These are phyloP conservation scores for Cytidiella melzeri DNA, from an alignment of 768 basidiomycete species.

Conservation along the genomic window DNA sequence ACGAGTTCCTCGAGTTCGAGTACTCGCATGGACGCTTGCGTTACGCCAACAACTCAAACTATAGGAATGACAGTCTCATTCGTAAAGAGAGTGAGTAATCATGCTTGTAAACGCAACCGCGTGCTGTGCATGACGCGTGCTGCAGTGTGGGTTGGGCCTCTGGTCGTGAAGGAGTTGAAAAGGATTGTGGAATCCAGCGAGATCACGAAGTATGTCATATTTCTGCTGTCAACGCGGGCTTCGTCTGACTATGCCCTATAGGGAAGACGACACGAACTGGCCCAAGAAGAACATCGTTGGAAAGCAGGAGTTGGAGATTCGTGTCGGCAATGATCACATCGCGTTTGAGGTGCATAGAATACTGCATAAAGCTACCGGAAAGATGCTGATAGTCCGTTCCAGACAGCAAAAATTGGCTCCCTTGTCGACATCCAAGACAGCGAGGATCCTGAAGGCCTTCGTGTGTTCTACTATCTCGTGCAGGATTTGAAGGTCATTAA, in stretches of 20 bases:
- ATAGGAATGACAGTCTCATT: constrained; percentile 94
- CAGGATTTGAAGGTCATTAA: constrained; percentile 86
- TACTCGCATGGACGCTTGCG: constrained; percentile 94
- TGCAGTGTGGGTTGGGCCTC: constrained; percentile 89
- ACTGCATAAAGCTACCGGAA: too few relatives aligned
- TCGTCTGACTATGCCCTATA: constrained; percentile 26
- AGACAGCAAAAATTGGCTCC: constrained; percentile 99
- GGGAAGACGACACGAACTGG: constrained; percentile 98
- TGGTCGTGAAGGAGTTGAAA: constrained; percentile 92
- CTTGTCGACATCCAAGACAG: constrained; percentile 95
- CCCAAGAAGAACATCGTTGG: constrained; percentile 99
- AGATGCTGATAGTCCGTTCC: constrained; percentile 4
- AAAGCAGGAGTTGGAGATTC: constrained; percentile 95
- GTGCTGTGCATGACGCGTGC: not conserved
- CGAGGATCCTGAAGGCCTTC: constrained; percentile 93
- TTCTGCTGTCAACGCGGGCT: not conserved
- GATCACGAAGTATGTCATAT: constrained; percentile 73
- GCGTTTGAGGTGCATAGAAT: constrained; percentile 75
- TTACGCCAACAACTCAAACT: constrained; percentile 99
- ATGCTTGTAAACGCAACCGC: not conserved
- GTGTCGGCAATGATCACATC: constrained; percentile 91
- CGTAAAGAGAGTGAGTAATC: constrained; percentile 89
- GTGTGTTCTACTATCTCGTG: constrained; percentile 97
- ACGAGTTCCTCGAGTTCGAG: constrained; percentile 98
- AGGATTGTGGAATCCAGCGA: constrained; percentile 90